Evolutionary conservation across 2,329 filamentous ascomycete species (phyloP), one percentile per base, ranked within the genome.

Genomic region (Phaeosphaeriaceae sp.): DNA sequence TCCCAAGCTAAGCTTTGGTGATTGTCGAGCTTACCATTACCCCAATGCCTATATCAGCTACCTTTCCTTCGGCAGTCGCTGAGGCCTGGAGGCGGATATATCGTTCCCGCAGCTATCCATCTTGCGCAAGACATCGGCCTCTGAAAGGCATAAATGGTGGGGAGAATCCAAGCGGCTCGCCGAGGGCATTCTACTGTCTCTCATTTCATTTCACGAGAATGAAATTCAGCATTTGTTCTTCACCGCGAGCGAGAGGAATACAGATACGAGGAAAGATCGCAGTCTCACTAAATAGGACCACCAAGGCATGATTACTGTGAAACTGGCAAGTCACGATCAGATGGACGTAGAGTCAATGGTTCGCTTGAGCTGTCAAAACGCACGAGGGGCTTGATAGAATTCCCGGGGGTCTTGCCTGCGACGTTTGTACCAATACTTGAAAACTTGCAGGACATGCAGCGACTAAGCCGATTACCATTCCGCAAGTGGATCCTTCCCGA

Each of bases 351-450:
- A n/a, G n/a, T n/a, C n/a, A n/a, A n/a, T n/a, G n/a, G n/a, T n/a
- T n/a, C n/a, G n/a, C n/a, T n/a, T n/a, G n/a, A n/a, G n/a, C n/a
- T n/a, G n/a, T n/a, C n/a, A n/a, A n/a, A n/a, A n/a, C n/a, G n/a
- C n/a, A n/a, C n/a, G n/a, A n/a, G n/a, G n/a, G 42, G 37, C 0
- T 42, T 73, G 0, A 29, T 72, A 0, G 69, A 73, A 16, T 71
- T 60, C 18, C 66, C 68, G 0, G 53, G 56, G 0, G 46, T 71
- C 4, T 48, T 73, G 1, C 61, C 67, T 1, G 61, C 65, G 1
- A 70, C 68, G 1, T 73, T 73, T 13, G 46, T 60, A 1, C 70
- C 68, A 0, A 60, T 70, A 2, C 36, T 71, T 3, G 54, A 64
- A 18, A 64, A 56, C 9, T 17, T 70, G 16, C 53, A 66, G 42